Percentiles rank a stretch among this genome's conserved stretches.
Evolutionary conservation across 2,329 filamentous ascomycete species (phyloP).

Genomic region (Aureobasidium uvarum): DNA sequence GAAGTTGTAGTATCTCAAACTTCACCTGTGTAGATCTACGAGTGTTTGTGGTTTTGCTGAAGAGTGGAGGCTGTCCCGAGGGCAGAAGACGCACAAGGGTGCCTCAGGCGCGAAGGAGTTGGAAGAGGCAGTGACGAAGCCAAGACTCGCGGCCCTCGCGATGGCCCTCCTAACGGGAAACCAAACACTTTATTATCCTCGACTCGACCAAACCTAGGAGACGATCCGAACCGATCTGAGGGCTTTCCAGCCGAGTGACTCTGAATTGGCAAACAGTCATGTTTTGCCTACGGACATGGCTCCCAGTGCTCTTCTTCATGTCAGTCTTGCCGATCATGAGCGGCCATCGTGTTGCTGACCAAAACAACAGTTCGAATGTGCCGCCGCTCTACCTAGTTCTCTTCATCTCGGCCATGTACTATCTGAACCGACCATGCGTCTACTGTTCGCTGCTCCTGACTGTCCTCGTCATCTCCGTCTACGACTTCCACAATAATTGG

Average conservation of each 20-base stretch:
- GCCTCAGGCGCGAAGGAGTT: not conserved
- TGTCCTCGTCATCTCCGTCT: constrained; percentile 93
- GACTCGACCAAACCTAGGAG: not conserved
- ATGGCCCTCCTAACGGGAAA: constrained; percentile 1
- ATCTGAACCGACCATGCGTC: constrained; percentile 92
- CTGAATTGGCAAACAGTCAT: constrained; percentile 43
- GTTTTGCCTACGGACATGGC: constrained; percentile 65
- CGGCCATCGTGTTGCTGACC: not conserved
- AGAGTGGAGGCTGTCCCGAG: not conserved
- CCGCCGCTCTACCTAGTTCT: constrained; percentile 52
- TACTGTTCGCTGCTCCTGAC: constrained; percentile 97
- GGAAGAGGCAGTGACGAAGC: constrained; percentile 14
- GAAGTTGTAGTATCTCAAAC: not conserved
- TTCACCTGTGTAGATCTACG: not conserved
- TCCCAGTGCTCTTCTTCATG: constrained; percentile 53
- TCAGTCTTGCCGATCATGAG: constrained; percentile 39
- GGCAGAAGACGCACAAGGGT: not conserved
- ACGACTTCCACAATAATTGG: constrained; percentile 90
- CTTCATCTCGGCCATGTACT: constrained; percentile 81
- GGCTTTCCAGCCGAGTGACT: constrained; percentile 17
- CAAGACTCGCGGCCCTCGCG: constrained; percentile 2
- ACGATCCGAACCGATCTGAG: not conserved
- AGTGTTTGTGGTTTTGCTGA: not conserved
- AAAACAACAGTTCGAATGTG: constrained; percentile 45
- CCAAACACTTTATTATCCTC: constrained; percentile 6